Base-by-base conservation (phyloP, 331 rosid genomes). In the Prunus yedoensis region DNA sequence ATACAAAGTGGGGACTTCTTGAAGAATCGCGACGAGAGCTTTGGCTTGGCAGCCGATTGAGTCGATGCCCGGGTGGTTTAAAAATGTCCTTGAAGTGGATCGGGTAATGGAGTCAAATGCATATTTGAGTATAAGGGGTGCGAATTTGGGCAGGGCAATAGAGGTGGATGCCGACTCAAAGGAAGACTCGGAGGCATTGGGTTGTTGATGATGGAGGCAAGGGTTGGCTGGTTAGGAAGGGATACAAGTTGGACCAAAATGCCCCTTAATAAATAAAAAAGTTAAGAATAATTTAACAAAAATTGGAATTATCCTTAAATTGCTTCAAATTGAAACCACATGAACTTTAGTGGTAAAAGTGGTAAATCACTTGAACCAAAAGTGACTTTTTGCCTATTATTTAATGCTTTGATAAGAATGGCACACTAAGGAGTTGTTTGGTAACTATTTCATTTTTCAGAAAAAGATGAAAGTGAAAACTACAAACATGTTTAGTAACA, bases 191-290 rank as follows among this genome's bases (percentile, higher is more conserved):
- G 83, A 88, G 53, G 86, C 91, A 80, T 86, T 93, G 4, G 99
- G 94, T 95, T 95, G 86, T 95, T 95, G 82, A 95, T 91, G 62
- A 95, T 90, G 62, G 99, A 95, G 5, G 99, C 83, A 80, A 95
- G 90, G 88, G 90, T 88, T 95, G 97, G 79, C 89, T 86, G 49
- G 79, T 41, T 30, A 30, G 35, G 35, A 30, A 0, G 5, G 35
- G 35, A 30, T 30, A 0, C 5, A 30, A 30, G 35, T 30, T 30
- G 35, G 35, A 30, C 35, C 35, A 30, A 30, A 30, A 30, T 30
- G 35, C 5, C 35, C 30, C 30, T 28, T 0, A 28, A 28, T 28
- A 28, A 0, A 28, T 28, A 28, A 3, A 4, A 30, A 30, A 30
- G 35, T 30, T 30, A 30, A 30, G 35, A 30, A 30, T 30, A 30